Evolutionary conservation across 2,329 filamentous ascomycete genomes (phyloP).

Genomic region (Coniella vitis): DNA sequence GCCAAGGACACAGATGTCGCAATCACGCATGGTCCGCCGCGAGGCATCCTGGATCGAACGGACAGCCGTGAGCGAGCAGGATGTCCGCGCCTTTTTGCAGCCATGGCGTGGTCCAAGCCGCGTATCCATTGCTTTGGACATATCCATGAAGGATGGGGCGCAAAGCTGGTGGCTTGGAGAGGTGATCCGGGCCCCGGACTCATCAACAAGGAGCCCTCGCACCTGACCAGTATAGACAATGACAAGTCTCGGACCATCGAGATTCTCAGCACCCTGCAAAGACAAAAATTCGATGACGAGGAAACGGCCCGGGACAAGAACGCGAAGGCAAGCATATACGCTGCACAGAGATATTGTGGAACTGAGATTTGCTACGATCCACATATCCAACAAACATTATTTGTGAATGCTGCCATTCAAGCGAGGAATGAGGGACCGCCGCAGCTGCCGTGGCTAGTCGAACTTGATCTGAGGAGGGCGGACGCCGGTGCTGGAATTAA

Average conservation of each 20-base stretch:
- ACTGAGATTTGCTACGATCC: too few relatives aligned
- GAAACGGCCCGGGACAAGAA: background rate
- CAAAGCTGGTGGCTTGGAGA: conserved; percentile 46
- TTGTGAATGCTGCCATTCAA: background rate
- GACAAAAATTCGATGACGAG: background rate
- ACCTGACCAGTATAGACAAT: conserved; percentile 44
- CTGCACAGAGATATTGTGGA: background rate
- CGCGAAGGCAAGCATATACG: background rate
- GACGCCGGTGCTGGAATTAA: too few relatives aligned
- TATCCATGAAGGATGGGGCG: conserved; percentile 55
- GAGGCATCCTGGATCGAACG: conserved; percentile 41
- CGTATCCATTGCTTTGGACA: conserved; percentile 51
- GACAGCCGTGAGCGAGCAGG: conserved; percentile 29
- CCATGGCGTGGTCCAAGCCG: conserved; percentile 37
- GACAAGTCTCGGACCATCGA: conserved; percentile 31
- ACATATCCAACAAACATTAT: background rate
- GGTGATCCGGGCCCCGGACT: background rate
- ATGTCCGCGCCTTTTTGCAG: conserved; percentile 37
- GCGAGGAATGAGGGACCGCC: background rate
- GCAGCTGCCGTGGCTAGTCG: background rate
- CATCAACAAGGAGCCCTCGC: conserved; percentile 26
- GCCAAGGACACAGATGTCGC: conserved; percentile 34
- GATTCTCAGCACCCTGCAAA: conserved; percentile 22
- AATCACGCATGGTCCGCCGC: conserved; percentile 50
- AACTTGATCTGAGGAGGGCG: background rate